Evolutionary conservation across 106 monocot genomes (phyloP), one percentile per base, ranked within the genome.

Genomic region (Dendrobium nobile): DNA sequence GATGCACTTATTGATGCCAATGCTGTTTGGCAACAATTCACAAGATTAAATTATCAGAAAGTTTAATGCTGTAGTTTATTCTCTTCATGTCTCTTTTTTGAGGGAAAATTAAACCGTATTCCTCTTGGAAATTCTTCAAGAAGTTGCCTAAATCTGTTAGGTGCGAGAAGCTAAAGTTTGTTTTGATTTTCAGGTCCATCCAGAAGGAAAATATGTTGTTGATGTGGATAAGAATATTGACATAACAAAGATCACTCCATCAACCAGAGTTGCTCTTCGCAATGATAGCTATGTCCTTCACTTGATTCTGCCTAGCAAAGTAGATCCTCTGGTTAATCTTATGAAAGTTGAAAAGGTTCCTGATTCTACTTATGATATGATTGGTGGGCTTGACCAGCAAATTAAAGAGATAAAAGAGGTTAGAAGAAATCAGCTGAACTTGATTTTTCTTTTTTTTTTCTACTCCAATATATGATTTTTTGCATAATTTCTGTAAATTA

Each of bases 321-420:
- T 98, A 26, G 98, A 98, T 72, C 98, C 98, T 24, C 59, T 98
- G 54, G 98, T 98, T 75, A 98, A 98, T 67, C 91, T 98, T 41
- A 98, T 98, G 98, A 98, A 98, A 77, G 98, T 98, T 51, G 98
- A 98, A 77, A 98, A 98, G 86, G 98, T 98, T 81, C 98, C 98
- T 67, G 98, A 98, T 85, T 98, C 98, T 67, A 97, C 97, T 54
- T 97, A 97, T 82, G 97, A 97, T 78, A 97, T 97, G 97, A 97
- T 97, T 82, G 98, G 98, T 77, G 98, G 98, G 37, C 94, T 98
- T 81, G 98, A 98, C 68, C 98, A 98, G 79, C 98, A 98, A 84
- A 98, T 98, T 27, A 98, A 98, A 85, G 98, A 98, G 80, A 98
- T 98, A 28, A 98, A 98, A 73, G 98, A 98, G 98, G 98, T 98